Percentiles rank a stretch among this genome's conserved stretches.
phyloP scores from a whole-genome alignment of 768 basidiomycete species.

The Leccinum ochraceum region DNA sequence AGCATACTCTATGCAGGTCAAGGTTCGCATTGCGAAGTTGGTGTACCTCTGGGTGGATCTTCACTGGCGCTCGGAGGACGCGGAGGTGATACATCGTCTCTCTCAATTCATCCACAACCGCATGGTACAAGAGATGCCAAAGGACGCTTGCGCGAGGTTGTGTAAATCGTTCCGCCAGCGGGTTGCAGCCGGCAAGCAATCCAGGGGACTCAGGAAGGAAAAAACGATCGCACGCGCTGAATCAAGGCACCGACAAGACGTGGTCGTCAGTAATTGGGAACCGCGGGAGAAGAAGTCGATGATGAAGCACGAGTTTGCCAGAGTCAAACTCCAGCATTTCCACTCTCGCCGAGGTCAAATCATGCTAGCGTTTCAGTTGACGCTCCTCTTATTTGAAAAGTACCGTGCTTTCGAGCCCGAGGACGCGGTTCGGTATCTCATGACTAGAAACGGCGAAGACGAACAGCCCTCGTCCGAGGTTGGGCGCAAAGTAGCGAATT shows the following conservation, averaged over 20 bases:
- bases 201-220: constrained; percentile 29
- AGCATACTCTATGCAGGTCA: constrained; percentile 48
- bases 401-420: constrained; percentile 44
- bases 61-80: constrained; percentile 62
- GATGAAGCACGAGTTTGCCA: constrained; percentile 27
- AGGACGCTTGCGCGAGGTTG: constrained; percentile 28
- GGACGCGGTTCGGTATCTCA: constrained; percentile 44
- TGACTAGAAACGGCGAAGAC: constrained; percentile 32
- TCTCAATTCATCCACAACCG: constrained; percentile 33
- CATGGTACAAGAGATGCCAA: constrained; percentile 33
- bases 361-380: constrained; percentile 49
- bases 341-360: constrained; percentile 38
- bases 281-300: constrained; percentile 33
- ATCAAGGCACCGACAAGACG: constrained; percentile 19
- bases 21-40: constrained; percentile 58
- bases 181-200: constrained; percentile 22
- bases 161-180: constrained; percentile 33
- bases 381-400: constrained; percentile 37
- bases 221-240: constrained; percentile 27
- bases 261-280: constrained; percentile 26
- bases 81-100: constrained; percentile 33
- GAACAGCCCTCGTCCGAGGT: constrained; percentile 29
- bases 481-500: constrained; percentile 28
- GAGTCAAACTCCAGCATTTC: constrained; percentile 36
- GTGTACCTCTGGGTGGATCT: constrained; percentile 71